Evolutionary conservation across 495 filamentous ascomycete genomes (phyloP), one percentile per base, ranked within the genome.

Genomic region (Neurospora sp.): DNA sequence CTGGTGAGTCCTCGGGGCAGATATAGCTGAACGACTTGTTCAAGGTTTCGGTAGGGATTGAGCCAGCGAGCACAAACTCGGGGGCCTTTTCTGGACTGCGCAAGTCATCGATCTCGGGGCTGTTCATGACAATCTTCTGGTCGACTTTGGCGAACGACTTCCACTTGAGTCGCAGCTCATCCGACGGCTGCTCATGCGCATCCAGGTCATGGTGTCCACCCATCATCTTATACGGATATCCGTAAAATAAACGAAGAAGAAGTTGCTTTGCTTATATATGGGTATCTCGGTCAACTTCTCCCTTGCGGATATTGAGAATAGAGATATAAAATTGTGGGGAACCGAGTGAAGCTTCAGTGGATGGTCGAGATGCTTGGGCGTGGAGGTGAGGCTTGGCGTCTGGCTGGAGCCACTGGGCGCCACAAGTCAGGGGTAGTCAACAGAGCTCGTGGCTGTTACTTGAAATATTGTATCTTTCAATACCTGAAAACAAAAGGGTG

Each of bases 101-200:
- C 40, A 85, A 69, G n/a, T 86, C 85, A 47, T 86, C 82, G 74
- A 86, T 82, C 44, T 81, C 81, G 0, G 76, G 74, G 71, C 80
- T 81, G 37, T 75, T 74, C 68, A 80, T 68, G 35, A 86, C 76
- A 3, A 80, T 78, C n/a, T 78, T 76, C 44, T 82, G 79, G n/a
- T 84, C 81, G n/a, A 81, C 79, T 47, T 77, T 81, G 18, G 81
- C 79, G 61, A 82, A 83, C 38, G 53, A 68, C 79, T 94, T 96
- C 83, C 89, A 94, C 61, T 88, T 78, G 45, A 82, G 81, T 47
- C 87, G 86, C 65, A 96, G 81, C 27, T 82, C 78, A 42, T 90
- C 87, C 14, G 92, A 92, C 22, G 93, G 91, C 70, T 85, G 87
- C 79, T 91, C 87, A 77, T 92, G 87, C 39, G 92, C 88, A 78